phyloP scores from a whole-genome alignment of 352 stramenopile genomes.

The Globisporangium cylindrosporum region DNA sequence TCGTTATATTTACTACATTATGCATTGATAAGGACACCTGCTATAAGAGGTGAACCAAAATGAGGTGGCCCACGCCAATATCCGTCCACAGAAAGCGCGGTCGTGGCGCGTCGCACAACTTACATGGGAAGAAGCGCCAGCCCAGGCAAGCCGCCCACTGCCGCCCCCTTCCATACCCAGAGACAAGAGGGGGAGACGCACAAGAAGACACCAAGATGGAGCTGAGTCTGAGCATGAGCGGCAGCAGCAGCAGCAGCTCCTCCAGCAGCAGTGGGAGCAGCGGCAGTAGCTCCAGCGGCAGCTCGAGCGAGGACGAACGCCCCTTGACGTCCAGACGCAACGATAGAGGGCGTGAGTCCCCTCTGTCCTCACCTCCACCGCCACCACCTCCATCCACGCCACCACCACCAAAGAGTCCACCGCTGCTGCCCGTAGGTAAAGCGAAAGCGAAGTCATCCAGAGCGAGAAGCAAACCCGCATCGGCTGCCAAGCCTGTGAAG shows the following conservation, averaged over 20 bases:
- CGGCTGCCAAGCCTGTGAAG: constrained; percentile 15
- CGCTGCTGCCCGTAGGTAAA: constrained; percentile 12
- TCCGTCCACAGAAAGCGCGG: constrained; percentile 1
- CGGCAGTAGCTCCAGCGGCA: constrained; percentile 38
- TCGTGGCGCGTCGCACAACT: constrained; percentile 6
- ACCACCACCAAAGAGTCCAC: constrained; percentile 23
- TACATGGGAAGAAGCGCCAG: constrained; percentile 11
- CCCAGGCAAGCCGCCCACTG: background rate
- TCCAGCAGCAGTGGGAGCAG: constrained; percentile 26
- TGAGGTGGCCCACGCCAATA: constrained; percentile 9
- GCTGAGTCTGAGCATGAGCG: constrained; percentile 23
- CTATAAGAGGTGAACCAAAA: background rate
- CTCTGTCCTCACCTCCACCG: constrained; percentile 29
- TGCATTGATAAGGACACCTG: background rate
- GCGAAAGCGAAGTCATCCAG: constrained; percentile 18
- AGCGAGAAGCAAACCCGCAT: background rate
- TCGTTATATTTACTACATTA: background rate
- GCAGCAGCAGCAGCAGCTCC: constrained; percentile 28
- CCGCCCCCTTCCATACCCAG: background rate
- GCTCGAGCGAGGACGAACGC: constrained; percentile 40
- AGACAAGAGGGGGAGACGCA: background rate
- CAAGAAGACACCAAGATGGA: background rate
- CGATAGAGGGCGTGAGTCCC: constrained; percentile 20
- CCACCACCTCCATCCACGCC: constrained; percentile 24
- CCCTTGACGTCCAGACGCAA: constrained; percentile 17